A percentile compares a stretch with the other conserved stretches of the same genome.
These are phyloP conservation scores for Saccharomycopsis sp. DNA, from an alignment of 805 yeast genomes.

Conservation along the genomic window DNA sequence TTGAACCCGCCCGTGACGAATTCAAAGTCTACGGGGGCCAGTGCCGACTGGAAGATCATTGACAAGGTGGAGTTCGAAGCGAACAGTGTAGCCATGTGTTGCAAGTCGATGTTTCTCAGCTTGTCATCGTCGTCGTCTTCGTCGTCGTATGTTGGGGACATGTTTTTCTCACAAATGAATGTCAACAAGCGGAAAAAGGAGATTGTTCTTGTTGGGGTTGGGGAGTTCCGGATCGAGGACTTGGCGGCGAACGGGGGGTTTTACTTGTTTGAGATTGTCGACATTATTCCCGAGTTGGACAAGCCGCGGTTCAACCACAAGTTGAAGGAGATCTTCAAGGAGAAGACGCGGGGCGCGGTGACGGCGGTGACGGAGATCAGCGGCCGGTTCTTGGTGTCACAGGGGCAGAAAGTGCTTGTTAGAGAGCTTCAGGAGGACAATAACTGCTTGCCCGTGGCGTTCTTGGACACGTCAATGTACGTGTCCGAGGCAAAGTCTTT, in stretches of 20 bases:
- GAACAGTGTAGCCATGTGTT: constrained; percentile 54
- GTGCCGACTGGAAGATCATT: constrained; percentile 70
- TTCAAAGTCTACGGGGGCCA: background rate
- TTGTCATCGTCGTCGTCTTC: constrained; percentile 28
- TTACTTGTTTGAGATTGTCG: constrained; percentile 63
- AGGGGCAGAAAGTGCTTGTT: constrained; percentile 72
- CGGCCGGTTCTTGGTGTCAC: constrained; percentile 76
- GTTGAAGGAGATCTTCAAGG: constrained; percentile 62
- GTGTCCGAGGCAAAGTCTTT: constrained; percentile 73
- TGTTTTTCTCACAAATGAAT: constrained; percentile 27
- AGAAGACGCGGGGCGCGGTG: constrained; percentile 76
- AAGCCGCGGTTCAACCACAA: constrained; percentile 76
- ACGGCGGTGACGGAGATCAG: constrained; percentile 68
- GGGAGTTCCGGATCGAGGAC: constrained; percentile 71
- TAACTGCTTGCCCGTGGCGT: constrained; percentile 86
- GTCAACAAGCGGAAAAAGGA: constrained; percentile 40
- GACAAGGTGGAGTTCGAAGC: constrained; percentile 58
- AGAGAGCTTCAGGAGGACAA: constrained; percentile 82
- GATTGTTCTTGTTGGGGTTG: constrained; percentile 70
- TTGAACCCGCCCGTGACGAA: too few species aligned
- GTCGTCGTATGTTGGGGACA: background rate
- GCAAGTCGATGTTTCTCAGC: constrained; percentile 46
- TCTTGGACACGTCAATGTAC: constrained; percentile 75
- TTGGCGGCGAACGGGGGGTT: constrained; percentile 71
- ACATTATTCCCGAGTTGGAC: constrained; percentile 83